phyloP scores from a whole-genome alignment of 2,329 filamentous ascomycete species.

The Purpureocillium lavendulum region DNA sequence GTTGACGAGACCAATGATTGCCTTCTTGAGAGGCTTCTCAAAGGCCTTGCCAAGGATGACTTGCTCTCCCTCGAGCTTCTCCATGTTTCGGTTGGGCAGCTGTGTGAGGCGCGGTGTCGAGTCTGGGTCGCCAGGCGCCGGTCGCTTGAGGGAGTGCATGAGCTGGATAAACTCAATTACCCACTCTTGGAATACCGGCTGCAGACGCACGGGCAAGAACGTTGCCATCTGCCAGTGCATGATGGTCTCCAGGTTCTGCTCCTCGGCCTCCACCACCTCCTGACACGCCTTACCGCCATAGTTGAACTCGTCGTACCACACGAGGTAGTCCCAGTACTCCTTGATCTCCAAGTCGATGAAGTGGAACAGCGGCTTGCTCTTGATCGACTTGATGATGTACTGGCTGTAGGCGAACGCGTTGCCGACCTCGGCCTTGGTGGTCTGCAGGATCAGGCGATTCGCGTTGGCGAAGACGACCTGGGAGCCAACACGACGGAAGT shows the following conservation, averaged over 20 bases:
- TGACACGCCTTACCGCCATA: slow-evolving; percentile 91
- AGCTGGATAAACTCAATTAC: slow-evolving; percentile 89
- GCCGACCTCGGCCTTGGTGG: slow-evolving; percentile 90
- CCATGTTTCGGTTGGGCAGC: slow-evolving; percentile 47
- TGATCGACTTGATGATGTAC: slow-evolving; percentile 97
- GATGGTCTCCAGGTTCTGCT: slow-evolving; percentile 77
- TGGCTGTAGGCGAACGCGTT: slow-evolving; percentile 96
- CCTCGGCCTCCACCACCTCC: slow-evolving; percentile 63
- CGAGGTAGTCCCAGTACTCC: slow-evolving; percentile 98
- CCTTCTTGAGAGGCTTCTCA: slow-evolving; percentile 83
- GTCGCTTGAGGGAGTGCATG: slow-evolving; percentile 81
- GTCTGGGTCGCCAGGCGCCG: slow-evolving; percentile 40
- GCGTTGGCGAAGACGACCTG: slow-evolving; percentile 93
- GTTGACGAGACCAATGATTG: slow-evolving; percentile 72
- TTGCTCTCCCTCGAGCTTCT: slow-evolving; percentile 42
- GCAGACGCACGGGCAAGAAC: slow-evolving; percentile 73
- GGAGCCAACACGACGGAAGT: slow-evolving; percentile 90
- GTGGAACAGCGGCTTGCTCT: slow-evolving; percentile 89
- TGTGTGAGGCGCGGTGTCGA: slow-evolving; percentile 50
- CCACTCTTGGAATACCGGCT: slow-evolving; percentile 84
- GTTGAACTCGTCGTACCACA: slow-evolving; percentile 99
- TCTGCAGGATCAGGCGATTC: slow-evolving; percentile 85
- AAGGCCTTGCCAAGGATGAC: slow-evolving; percentile 74
- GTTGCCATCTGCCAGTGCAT: slow-evolving; percentile 98
- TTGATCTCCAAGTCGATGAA: slow-evolving; percentile 96